Evolutionary conservation across 495 filamentous ascomycete genomes (phyloP).

Genomic region (Daldinia decipiens): DNA sequence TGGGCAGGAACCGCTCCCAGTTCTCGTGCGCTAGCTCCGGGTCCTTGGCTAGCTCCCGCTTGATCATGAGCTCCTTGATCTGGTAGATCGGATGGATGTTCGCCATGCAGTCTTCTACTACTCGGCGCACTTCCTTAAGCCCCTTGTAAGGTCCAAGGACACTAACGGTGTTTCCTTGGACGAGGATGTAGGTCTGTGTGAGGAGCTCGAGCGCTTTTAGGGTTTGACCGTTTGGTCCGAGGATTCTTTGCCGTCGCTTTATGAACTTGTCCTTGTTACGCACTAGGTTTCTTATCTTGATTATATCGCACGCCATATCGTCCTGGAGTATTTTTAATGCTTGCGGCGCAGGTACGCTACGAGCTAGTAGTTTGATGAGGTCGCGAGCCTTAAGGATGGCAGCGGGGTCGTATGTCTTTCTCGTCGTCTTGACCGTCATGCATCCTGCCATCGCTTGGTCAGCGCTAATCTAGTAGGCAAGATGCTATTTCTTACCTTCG

Average conservation of each 20-base stretch:
- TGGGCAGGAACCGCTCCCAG: conserved; percentile 96
- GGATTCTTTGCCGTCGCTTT: conserved; percentile 90
- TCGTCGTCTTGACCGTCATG: conserved; percentile 95
- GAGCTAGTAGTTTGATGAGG: conserved; percentile 89
- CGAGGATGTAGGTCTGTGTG: conserved; percentile 90
- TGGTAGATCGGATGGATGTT: conserved; percentile 90
- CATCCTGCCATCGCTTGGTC: conserved; percentile 49
- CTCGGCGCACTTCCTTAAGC: conserved; percentile 88
- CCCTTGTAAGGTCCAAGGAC: conserved; percentile 93
- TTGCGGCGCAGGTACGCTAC: conserved; percentile 91
- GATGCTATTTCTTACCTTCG: conserved; percentile 66
- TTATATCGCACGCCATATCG: conserved; percentile 86
- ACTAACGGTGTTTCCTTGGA: conserved; percentile 95
- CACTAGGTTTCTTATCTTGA: conserved; percentile 90
- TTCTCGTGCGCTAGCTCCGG: conserved; percentile 85
- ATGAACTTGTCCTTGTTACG: conserved; percentile 97
- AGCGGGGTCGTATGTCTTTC: conserved; percentile 94
- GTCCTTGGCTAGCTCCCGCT: conserved; percentile 96
- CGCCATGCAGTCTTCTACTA: conserved; percentile 95
- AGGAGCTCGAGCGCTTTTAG: conserved; percentile 96
- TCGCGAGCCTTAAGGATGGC: conserved; percentile 94
- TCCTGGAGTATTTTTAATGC: conserved; percentile 95
- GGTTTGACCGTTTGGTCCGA: conserved; percentile 72
- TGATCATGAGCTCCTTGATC: conserved; percentile 99
- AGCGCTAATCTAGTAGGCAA: neutral